Evolutionary conservation across 2,329 filamentous ascomycete species (phyloP), one percentile per base, ranked within the genome.

Genomic region (Fusarium irregulare): DNA sequence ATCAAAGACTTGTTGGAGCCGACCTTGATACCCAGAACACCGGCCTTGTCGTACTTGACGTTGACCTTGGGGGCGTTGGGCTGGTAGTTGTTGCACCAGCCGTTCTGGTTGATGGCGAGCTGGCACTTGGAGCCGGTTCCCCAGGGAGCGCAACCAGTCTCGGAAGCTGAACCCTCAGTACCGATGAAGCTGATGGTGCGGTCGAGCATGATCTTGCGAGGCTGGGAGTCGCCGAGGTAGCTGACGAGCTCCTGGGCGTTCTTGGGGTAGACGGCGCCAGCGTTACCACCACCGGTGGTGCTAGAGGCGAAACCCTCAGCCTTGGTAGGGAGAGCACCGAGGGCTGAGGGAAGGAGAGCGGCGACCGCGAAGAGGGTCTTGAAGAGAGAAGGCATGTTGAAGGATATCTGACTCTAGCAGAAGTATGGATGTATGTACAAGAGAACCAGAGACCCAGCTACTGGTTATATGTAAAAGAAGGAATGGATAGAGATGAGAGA

Each of bases 81-180:
- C 78, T 90, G 80, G 77, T 90, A 87, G 80, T 89, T 89, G 58
- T 76, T 80, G 78, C 88, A 90, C 84, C 86, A 88, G 74, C 82
- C 74, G 75, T 88, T 79, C 80, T 87, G 81, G 80, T 89, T 87
- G 76, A 91, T 89, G 68, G 88, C 86, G 44, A 84, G 72, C 81
- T 91, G 88, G 78, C 88, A 88, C 13, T 63, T 78, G 4, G 83
- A 78, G 13, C 76, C 83, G 27, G 85, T 87, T 40, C 86, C 87
- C 79, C 84, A 88, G 25, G 88, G 88, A 18, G 87, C 84, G 72
- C 89, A 91, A 23, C 88, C 88, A 18, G 81, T 83, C 42, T 77
- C 83, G 28, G 81, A 86, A 7, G 80, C 81, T 6, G 81, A 84
- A 41, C 88, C 88, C 76, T 89, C 87, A 13, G 82, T 83, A 40